Evolutionary conservation across 768 basidiomycete species (phyloP).

Genomic region (Gelatoporia subvermispora): DNA sequence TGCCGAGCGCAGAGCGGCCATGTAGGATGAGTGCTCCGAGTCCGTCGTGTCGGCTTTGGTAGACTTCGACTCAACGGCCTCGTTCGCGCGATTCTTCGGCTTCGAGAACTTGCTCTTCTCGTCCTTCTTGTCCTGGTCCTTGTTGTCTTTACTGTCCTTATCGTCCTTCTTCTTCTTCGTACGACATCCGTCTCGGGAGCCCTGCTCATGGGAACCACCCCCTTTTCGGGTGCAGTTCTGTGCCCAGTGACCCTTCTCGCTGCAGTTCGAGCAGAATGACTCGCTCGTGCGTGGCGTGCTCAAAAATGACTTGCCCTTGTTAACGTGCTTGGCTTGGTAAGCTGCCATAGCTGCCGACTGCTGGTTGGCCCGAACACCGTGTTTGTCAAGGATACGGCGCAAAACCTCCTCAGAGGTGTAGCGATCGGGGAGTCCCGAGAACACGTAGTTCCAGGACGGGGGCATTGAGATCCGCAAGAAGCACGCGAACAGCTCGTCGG

Average conservation of each 20-base stretch:
- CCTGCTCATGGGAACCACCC: neutral
- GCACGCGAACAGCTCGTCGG: slow-evolving; percentile 1
- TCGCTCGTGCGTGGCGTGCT: neutral
- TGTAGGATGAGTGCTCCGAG: neutral
- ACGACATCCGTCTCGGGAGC: neutral
- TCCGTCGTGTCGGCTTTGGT: neutral
- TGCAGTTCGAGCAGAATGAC: neutral
- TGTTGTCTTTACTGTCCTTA: neutral
- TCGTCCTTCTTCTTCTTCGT: too few relatives aligned
- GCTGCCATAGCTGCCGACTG: neutral
- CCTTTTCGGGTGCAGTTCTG: neutral
- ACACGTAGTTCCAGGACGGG: neutral
- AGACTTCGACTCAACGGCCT: neutral
- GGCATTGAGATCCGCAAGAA: slow-evolving; percentile 1
- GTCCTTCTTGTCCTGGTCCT: neutral
- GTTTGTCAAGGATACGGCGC: neutral
- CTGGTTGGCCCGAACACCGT: neutral
- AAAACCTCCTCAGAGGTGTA: neutral
- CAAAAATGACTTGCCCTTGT: neutral
- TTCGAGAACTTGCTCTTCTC: neutral
- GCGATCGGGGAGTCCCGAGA: neutral
- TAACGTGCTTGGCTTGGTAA: neutral
- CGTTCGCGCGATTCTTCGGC: neutral
- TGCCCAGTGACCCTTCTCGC: neutral
- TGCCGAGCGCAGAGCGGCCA: neutral